Conservation (phyloP, 2,329 filamentous ascomycete species). For the Fusarium ambrosium region DNA sequence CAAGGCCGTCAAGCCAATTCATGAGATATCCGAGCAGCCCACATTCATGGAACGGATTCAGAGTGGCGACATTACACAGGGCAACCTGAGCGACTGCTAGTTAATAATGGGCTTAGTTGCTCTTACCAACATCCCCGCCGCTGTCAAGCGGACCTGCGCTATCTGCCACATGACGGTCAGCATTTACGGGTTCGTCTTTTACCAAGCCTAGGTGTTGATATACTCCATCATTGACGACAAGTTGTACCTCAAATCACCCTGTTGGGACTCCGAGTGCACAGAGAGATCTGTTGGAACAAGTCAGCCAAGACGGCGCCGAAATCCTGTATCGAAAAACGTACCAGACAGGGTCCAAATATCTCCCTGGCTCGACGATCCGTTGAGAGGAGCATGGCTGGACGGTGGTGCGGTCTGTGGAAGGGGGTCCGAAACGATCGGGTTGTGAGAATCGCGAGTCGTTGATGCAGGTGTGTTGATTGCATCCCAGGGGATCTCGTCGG, state of each 20-base stretch:
- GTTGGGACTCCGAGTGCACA: too few relatives aligned
- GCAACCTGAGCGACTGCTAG: constrained; percentile 83
- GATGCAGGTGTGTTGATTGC: too few relatives aligned
- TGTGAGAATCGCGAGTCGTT: too few relatives aligned
- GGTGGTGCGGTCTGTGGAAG: too few relatives aligned
- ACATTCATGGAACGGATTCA: constrained; percentile 76
- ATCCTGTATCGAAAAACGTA: too few relatives aligned
- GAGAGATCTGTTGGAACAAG: too few relatives aligned
- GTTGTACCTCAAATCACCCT: too few relatives aligned
- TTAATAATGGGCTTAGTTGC: constrained; percentile 83
- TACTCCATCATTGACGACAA: not conserved
- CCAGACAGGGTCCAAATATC: constrained; percentile 39
- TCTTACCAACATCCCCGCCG: constrained; percentile 77
- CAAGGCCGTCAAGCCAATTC: constrained; percentile 79
- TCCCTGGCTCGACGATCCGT: too few relatives aligned
- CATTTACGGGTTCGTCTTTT: not conserved
- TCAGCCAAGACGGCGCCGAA: too few relatives aligned
- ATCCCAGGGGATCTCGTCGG: too few relatives aligned
- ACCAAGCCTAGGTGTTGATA: not conserved
- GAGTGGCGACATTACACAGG: constrained; percentile 82
- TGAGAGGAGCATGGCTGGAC: too few relatives aligned
- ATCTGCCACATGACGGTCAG: constrained; percentile 66
- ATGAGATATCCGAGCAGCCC: constrained; percentile 82
- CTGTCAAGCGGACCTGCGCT: constrained; percentile 82
- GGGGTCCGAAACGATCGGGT: too few relatives aligned